These are phyloP conservation scores for Murraya koenigii DNA, from an alignment of 345 rosid genomes.

Conservation along the genomic window DNA sequence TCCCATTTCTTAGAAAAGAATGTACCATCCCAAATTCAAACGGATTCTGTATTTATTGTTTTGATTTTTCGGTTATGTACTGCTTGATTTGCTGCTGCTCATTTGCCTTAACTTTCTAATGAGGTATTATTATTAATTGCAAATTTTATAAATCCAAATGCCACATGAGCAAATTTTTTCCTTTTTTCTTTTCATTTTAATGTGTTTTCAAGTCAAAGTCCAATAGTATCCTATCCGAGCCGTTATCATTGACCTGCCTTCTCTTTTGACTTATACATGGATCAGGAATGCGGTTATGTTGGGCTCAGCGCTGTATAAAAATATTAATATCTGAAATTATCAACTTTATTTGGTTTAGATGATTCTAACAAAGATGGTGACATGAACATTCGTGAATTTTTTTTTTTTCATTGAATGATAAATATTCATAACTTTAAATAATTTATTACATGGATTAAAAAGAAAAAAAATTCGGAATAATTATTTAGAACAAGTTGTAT, in stretches of 20 bases:
- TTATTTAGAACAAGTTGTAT: no score
- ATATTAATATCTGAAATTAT: no score
- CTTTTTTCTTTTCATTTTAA: no score
- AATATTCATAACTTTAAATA: no score
- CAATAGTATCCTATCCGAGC: no score
- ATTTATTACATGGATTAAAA: no score
- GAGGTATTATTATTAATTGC: neutral
- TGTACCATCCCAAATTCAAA: neutral
- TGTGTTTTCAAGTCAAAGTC: neutral
- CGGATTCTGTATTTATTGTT: neutral
- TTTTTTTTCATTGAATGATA: no score
- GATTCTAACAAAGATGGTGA: no score
- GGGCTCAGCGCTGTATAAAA: neutral
- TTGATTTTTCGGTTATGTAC: neutral
- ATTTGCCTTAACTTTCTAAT: neutral
- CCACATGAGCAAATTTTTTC: neutral
- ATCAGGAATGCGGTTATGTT: neutral
- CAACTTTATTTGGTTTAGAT: no score
- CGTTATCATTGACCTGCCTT: neutral
- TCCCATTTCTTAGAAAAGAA: neutral
- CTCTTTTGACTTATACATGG: neutral
- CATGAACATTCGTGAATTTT: no score
- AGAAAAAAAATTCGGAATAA: no score
- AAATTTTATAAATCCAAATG: neutral
- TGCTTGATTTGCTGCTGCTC: slow-evolving; percentile 6